Base-by-base conservation (phyloP, 2,329 filamentous ascomycete genomes). In the Colletotrichum sublineola region DNA sequence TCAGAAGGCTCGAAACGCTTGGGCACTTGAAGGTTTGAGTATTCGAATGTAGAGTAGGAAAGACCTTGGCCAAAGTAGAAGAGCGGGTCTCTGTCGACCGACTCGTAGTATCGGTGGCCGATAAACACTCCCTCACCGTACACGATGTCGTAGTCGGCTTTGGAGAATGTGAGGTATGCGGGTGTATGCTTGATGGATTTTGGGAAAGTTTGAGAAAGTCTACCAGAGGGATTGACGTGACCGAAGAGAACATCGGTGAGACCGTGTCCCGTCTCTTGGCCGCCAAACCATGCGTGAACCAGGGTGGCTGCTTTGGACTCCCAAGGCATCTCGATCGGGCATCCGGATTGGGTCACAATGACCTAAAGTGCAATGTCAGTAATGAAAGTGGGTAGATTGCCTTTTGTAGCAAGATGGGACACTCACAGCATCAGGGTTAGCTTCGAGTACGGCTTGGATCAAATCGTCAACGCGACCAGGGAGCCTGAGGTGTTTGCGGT, bases 51-150 rank as follows among this genome's bases (percentile, higher is more conserved):
- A 0, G 93, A 95, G 81, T 95, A 96, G 20, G 91, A 93, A 1
- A 96, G 85, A 2, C 94, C 94, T 77, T 94, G 91, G 15, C 94
- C 94, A 79, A 97, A 97, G 69, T 92, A 87, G 81, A 95, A 96
- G 38, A 92, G 86, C 0, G 92, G 89, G 0, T 86, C 84, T 5
- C 90, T 86, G 46, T 90, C 86, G n/a, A 88, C 86, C 76, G 89
- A 91, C 78, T 96, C 93, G 80, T 94, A 96, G 84, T 91, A 94
- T 31, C 93, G 87, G 82, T 96, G 96, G 4, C 94, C 94, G 48
- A 96, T 86, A 79, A 94, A 96, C 57, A 96, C 85, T 73, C 94
- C 93, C 80, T 96, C 94, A 58, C 92, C 92, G 78, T 96, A 96
- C 1, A 94, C 83, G 0, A 92, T 90, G 69, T 92, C 88, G 56